Evolutionary conservation across 306 rosid species (phyloP).

Genomic region (Medicago lupulina): DNA sequence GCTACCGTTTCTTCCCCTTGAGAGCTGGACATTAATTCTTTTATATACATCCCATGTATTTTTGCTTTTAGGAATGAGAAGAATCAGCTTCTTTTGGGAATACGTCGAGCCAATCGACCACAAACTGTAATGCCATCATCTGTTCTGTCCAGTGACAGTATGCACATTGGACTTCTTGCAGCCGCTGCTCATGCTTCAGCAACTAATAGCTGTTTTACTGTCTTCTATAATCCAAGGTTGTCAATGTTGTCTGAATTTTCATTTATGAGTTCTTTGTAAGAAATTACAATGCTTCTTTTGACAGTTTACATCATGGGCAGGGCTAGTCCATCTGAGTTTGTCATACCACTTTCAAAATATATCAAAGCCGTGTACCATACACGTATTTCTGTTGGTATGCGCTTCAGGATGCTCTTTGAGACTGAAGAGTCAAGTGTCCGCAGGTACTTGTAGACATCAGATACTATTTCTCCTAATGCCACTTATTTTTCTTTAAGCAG

Average conservation of each 20-base stretch:
- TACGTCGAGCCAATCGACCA: conserved; percentile 85
- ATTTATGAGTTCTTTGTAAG: conserved; percentile 18
- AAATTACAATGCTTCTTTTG: conserved; percentile 38
- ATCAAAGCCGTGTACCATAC: conserved; percentile 92
- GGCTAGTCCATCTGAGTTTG: conserved; percentile 98
- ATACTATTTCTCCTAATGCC: conserved; percentile 1
- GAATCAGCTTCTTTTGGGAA: conserved; percentile 92
- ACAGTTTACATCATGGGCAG: conserved; percentile 57
- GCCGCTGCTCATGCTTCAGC: conserved; percentile 98
- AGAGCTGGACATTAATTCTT: conserved; percentile 25
- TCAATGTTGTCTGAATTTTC: conserved; percentile 35
- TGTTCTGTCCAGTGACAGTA: conserved; percentile 90
- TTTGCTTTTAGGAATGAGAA: conserved; percentile 74
- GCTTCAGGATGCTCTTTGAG: conserved; percentile 96
- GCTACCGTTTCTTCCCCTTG: background rate
- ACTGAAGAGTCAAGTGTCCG: conserved; percentile 95
- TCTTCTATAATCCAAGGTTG: conserved; percentile 91
- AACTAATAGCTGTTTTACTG: conserved; percentile 89
- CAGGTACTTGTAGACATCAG: conserved; percentile 53
- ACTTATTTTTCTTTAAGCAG: conserved; percentile 4
- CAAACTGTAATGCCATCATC: conserved; percentile 96
- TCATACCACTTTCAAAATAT: conserved; percentile 83
- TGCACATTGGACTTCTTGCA: conserved; percentile 97
- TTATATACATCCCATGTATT: conserved; percentile 32
- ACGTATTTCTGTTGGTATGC: conserved; percentile 96